Evolutionary conservation across 2,329 filamentous ascomycete species (phyloP).

Genomic region (Aspergillus fumigatus): DNA sequence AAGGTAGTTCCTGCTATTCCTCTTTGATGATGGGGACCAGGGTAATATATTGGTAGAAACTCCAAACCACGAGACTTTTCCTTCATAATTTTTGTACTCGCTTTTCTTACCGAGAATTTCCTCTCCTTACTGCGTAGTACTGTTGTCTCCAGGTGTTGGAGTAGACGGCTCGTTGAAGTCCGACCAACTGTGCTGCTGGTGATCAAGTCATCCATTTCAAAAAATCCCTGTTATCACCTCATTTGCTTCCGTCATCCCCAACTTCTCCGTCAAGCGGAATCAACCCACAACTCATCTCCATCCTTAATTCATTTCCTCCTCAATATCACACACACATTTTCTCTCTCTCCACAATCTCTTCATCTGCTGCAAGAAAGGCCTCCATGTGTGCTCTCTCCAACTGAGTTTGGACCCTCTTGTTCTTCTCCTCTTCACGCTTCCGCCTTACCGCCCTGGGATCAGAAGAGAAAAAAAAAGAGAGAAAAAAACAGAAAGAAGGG

Average conservation of each 20-base stretch:
- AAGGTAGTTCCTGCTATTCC: not conserved
- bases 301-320: not conserved
- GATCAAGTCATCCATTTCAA: not conserved
- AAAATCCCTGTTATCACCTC: not conserved
- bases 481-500: conserved; percentile 5
- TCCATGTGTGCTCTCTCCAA: not conserved
- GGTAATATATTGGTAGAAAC: not conserved
- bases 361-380: not conserved
- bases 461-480: not conserved
- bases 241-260: not conserved
- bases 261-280: not conserved
- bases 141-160: not conserved
- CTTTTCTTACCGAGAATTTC: not conserved
- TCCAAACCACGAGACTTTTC: not conserved
- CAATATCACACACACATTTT: not conserved
- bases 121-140: not conserved
- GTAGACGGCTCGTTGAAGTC: not conserved
- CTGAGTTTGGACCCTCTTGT: not conserved
- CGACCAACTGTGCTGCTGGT: not conserved
- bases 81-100: not conserved
- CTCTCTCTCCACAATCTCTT: not conserved
- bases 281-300: not conserved
- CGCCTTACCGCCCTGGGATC: conserved; percentile 12
- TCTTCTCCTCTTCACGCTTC: conserved; percentile 7
- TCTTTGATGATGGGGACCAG: not conserved